phyloP scores from a whole-genome alignment of 441 rosid species.

The Aquilaria agallochum region DNA sequence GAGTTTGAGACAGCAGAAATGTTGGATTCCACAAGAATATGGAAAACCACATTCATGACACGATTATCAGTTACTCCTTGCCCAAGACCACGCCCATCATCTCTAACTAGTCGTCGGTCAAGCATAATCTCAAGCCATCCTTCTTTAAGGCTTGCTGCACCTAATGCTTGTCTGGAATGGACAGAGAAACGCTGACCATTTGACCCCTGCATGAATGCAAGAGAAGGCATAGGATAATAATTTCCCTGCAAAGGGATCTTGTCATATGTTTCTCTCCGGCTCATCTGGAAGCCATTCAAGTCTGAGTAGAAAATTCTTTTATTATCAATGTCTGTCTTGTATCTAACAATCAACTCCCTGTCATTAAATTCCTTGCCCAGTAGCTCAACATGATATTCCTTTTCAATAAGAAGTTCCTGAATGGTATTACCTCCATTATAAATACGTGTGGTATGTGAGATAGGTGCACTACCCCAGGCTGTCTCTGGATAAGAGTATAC shows the following conservation, averaged over 20 bases:
- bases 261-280: slow-evolving; percentile 86
- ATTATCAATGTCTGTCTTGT: slow-evolving; percentile 72
- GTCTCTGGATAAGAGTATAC: slow-evolving; percentile 80
- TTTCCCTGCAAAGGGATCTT: slow-evolving; percentile 98
- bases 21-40: slow-evolving; percentile 67
- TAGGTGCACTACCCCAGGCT: slow-evolving; percentile 52
- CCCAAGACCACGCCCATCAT: slow-evolving; percentile 99
- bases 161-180: slow-evolving; percentile 85
- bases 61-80: slow-evolving; percentile 96
- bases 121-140: slow-evolving; percentile 98
- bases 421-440: slow-evolving; percentile 56
- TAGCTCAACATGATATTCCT: slow-evolving; percentile 95
- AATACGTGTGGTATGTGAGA: slow-evolving; percentile 78
- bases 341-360: slow-evolving; percentile 82
- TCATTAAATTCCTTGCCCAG: slow-evolving; percentile 62
- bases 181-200: slow-evolving; percentile 78
- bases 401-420: slow-evolving; percentile 66
- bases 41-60: slow-evolving; percentile 74
- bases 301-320: slow-evolving; percentile 75
- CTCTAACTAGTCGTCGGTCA: slow-evolving; percentile 77
- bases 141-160: slow-evolving; percentile 69
- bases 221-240: slow-evolving; percentile 97
- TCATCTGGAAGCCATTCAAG: slow-evolving; percentile 98
- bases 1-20: slow-evolving; percentile 46
- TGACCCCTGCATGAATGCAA: slow-evolving; percentile 87